These are phyloP conservation scores for Vitis rupestris DNA, from an alignment of 164 flowering plant species.

Conservation along the genomic window DNA sequence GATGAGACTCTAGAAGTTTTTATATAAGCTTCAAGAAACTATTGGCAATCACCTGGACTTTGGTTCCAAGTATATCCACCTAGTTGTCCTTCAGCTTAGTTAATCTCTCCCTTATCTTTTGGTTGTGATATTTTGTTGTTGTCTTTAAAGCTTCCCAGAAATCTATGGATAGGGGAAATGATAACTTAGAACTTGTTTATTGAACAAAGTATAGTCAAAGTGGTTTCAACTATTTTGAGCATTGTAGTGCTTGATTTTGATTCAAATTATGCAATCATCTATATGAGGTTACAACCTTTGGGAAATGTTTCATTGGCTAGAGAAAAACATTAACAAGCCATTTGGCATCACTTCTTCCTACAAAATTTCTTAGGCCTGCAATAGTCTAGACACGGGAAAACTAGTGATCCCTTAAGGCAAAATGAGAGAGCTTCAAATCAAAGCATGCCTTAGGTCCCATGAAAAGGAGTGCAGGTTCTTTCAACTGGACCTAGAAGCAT, in stretches of 20 bases:
- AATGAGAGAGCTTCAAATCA: conserved; percentile 53
- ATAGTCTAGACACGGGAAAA: conserved; percentile 33
- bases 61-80: conserved; percentile 36
- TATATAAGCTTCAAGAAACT: conserved; percentile 35
- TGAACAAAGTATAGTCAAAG: conserved; percentile 34
- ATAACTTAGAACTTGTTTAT: conserved; percentile 56
- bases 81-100: conserved; percentile 38
- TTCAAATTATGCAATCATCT: conserved; percentile 35
- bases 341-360: conserved; percentile 66
- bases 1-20: conserved; percentile 43
- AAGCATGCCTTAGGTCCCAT: conserved; percentile 35
- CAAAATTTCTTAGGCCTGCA: conserved; percentile 40
- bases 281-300: conserved; percentile 57
- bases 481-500: conserved; percentile 46
- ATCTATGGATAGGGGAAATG: conserved; percentile 80
- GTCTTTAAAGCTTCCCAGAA: conserved; percentile 62
- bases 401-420: conserved; percentile 70
- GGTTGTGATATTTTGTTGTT: conserved; percentile 21
- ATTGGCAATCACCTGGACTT: conserved; percentile 48
- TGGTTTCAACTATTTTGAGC: conserved; percentile 23
- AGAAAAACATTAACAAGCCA: conserved; percentile 40
- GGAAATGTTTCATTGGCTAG: conserved; percentile 78
- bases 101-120: conserved; percentile 30
- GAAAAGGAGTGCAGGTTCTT: conserved; percentile 46
- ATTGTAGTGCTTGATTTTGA: conserved; percentile 18